phyloP scores from a whole-genome alignment of 495 filamentous ascomycete genomes.

The Hypoxylon rickii region DNA sequence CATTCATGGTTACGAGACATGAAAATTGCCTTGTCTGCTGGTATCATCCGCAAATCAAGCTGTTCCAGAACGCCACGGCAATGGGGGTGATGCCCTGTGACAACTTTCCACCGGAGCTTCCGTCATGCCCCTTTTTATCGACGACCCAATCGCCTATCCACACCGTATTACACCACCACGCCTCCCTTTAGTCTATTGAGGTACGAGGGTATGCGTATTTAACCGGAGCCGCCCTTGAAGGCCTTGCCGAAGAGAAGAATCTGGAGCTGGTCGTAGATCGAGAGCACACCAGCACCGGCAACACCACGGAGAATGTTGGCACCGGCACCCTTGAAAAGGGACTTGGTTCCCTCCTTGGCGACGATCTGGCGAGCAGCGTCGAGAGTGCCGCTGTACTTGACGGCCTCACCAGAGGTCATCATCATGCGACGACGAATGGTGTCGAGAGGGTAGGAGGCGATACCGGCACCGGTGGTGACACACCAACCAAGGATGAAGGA shows the following conservation, averaged over 20 bases:
- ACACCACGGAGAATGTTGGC: conserved; percentile 99
- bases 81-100: conserved; percentile 48
- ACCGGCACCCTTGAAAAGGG: conserved; percentile 99
- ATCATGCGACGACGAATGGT: conserved; percentile 99
- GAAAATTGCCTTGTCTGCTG: conserved; percentile 31
- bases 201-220: conserved; percentile 55
- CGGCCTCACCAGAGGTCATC: conserved; percentile 97
- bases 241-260: conserved; percentile 98
- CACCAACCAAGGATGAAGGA: conserved; percentile 98
- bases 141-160: conserved; percentile 36
- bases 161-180: conserved; percentile 39
- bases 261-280: conserved; percentile 99
- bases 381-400: conserved; percentile 96
- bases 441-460: conserved; percentile 99
- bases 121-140: conserved; percentile 42
- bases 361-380: conserved; percentile 96
- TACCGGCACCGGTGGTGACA: conserved; percentile 99
- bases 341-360: conserved; percentile 93
- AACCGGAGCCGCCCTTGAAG: conserved; percentile 91
- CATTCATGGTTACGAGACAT: conserved; percentile 22
- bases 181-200: conserved; percentile 39
- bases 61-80: conserved; percentile 52
- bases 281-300: conserved; percentile 99
- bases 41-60: conserved; percentile 42
- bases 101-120: conserved; percentile 43